Evolutionary conservation across 192 early-diverging fungal species (phyloP).

Genomic region (Dispira parvispora): DNA sequence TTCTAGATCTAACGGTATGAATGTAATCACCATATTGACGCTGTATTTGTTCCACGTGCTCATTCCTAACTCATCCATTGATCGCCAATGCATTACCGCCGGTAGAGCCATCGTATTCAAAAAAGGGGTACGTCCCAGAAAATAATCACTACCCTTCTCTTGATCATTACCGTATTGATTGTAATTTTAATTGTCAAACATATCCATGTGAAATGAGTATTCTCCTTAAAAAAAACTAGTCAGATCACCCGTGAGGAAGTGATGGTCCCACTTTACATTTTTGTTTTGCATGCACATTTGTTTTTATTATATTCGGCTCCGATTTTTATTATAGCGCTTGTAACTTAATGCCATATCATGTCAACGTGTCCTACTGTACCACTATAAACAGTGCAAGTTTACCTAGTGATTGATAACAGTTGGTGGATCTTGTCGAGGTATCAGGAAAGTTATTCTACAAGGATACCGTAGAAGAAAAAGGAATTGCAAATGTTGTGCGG

Average conservation of each 20-base stretch:
- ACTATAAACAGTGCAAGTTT: background rate
- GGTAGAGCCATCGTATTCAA: conserved; percentile 62
- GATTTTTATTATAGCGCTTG: background rate
- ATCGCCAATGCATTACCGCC: background rate
- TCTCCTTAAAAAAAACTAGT: background rate
- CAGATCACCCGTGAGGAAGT: background rate
- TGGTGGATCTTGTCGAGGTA: no score
- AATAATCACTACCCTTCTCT: conserved; percentile 61
- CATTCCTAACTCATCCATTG: background rate
- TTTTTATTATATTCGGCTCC: background rate
- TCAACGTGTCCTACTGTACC: background rate
- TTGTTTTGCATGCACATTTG: background rate
- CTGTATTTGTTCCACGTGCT: background rate
- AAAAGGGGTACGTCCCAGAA: conserved; percentile 64
- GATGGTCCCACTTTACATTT: background rate
- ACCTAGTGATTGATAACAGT: no score
- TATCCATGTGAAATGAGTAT: background rate
- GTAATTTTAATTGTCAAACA: conserved; percentile 58
- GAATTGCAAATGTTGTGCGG: no score
- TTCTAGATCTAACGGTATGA: conserved; percentile 1
- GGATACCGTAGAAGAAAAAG: no score
- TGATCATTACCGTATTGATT: conserved; percentile 62
- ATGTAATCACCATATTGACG: background rate
- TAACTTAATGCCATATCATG: background rate
- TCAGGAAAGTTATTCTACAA: no score